Conservation (phyloP, 306 rosid genomes). For the Ammopiptanthus mongolicus region DNA sequence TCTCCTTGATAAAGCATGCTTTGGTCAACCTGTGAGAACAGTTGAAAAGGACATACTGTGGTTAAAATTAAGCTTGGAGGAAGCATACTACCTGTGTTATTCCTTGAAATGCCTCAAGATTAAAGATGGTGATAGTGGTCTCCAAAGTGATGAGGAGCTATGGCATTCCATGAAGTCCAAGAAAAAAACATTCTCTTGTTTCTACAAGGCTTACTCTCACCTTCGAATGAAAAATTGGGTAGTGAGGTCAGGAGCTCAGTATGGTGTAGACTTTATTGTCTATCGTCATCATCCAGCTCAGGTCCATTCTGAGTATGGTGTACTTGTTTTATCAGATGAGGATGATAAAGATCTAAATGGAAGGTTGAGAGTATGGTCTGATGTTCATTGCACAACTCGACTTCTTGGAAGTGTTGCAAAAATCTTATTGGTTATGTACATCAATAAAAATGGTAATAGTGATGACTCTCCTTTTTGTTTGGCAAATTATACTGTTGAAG, state of each 20-base stretch:
- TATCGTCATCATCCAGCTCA: constrained; percentile 54
- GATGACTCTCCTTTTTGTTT: constrained; percentile 25
- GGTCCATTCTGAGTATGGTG: constrained; percentile 54
- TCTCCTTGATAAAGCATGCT: constrained; percentile 41
- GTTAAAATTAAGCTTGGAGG: constrained; percentile 48
- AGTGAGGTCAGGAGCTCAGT: constrained; percentile 14
- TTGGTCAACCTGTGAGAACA: constrained; percentile 32
- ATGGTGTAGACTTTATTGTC: constrained; percentile 33
- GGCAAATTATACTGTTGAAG: constrained; percentile 29
- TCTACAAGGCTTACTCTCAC: constrained; percentile 49
- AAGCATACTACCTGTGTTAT: constrained; percentile 44
- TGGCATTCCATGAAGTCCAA: constrained; percentile 42
- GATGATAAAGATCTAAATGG: constrained; percentile 14
- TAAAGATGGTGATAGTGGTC: neutral
- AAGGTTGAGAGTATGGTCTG: constrained; percentile 56
- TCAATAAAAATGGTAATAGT: constrained; percentile 25
- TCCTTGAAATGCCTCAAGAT: constrained; percentile 46
- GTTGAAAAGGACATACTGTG: constrained; percentile 44
- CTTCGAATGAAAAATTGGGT: constrained; percentile 59
- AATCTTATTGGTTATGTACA: constrained; percentile 39
- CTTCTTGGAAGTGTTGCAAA: constrained; percentile 55
- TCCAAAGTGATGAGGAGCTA: constrained; percentile 27
- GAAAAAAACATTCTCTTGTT: constrained; percentile 33
- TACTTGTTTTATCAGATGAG: constrained; percentile 40
- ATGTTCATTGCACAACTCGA: constrained; percentile 42